Percentiles rank a stretch among this genome's conserved stretches.
These are phyloP conservation scores for Colletotrichum truncatum DNA, from an alignment of 2,329 filamentous ascomycete genomes.

Conservation along the genomic window DNA sequence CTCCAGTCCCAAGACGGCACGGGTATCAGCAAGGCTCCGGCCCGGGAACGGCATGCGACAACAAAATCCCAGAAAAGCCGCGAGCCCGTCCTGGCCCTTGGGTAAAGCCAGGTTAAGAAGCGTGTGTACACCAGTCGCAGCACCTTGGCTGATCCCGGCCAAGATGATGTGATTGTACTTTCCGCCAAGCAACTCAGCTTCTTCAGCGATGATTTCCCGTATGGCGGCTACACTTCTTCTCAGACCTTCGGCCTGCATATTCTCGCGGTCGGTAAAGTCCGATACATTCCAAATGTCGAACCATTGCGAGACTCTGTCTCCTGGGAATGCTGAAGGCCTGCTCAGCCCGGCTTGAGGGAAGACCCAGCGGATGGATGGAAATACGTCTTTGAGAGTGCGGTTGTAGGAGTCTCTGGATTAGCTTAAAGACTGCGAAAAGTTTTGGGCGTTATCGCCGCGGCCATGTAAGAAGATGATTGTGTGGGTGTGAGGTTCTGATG, in stretches of 20 bases:
- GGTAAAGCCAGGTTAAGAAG: conserved; percentile 45
- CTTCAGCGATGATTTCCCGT: conserved; percentile 40
- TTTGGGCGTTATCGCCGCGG: conserved; percentile 49
- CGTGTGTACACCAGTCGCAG: conserved; percentile 48
- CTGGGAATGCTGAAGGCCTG: conserved; percentile 34
- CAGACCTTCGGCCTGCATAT: conserved; percentile 52
- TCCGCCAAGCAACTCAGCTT: conserved; percentile 47
- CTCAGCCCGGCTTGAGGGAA: conserved; percentile 53
- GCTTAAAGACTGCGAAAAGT: conserved; percentile 42
- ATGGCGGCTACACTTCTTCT: conserved; percentile 46
- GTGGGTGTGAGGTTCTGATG: conserved; percentile 44
- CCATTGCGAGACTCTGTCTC: conserved; percentile 49
- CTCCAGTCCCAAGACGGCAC: conserved; percentile 41
- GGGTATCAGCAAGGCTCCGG: conserved; percentile 39
- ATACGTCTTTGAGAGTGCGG: conserved; percentile 46
- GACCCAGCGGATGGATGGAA: conserved; percentile 59
- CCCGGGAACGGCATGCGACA: conserved; percentile 47
- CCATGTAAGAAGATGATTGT: conserved; percentile 57
- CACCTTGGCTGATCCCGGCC: conserved; percentile 57
- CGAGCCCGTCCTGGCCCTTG: conserved; percentile 30
- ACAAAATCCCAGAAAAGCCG: conserved; percentile 49
- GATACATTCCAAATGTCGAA: conserved; percentile 58
- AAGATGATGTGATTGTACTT: conserved; percentile 50
- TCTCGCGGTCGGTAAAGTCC: conserved; percentile 50
- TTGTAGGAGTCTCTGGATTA: conserved; percentile 40